Evolutionary conservation across 257 asterid species (phyloP), one percentile per base, ranked within the genome.

Genomic region (Solanum appendiculatum): DNA sequence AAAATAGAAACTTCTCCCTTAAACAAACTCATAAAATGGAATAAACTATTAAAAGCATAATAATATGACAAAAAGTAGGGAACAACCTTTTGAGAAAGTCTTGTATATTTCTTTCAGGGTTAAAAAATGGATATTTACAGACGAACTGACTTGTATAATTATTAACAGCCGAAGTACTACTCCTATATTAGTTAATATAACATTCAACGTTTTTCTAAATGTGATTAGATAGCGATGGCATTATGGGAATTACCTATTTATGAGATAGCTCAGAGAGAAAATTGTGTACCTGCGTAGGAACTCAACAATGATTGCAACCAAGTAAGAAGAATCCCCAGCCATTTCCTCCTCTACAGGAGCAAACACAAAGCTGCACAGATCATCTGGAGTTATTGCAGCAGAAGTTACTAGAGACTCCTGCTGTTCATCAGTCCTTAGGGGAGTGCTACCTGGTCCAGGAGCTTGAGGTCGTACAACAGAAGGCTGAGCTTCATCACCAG

Each of bases 341-440:
- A 97, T 95, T 92, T 95, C 98, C 92, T 95, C 99, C 93, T 97
- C 98, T 82, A 92, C 93, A 34, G 92, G 89, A 48, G 95, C 93
- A 91, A 97, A 92, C 89, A 97, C 97, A 84, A 34, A 89, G 88
- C 88, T 91, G 88, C 93, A 93, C 81, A 97, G 90, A 89, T 95
- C 97, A 31, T 86, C 93, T 18, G 96, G 94, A 74, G 98, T 93
- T 80, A 92, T 88, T 77, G 94, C 96, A 5, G 98, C 98, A 58
- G 98, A 94, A 88, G 96, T 91, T 86, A 87, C 90, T 84, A 86
- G 93, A 87, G 91, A 77, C n/a, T 91, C 96, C 86, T 88, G 91
- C 85, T 85, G 87, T 89, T 89, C 96, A 85, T 87, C 91, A 86
- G 93, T 91, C 82, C 90, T 91, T 86, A 91, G 89, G 86, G 92